These are phyloP conservation scores for Cylindrodendrum hubeiense DNA, from an alignment of 2,329 filamentous ascomycete species.

Conservation along the genomic window DNA sequence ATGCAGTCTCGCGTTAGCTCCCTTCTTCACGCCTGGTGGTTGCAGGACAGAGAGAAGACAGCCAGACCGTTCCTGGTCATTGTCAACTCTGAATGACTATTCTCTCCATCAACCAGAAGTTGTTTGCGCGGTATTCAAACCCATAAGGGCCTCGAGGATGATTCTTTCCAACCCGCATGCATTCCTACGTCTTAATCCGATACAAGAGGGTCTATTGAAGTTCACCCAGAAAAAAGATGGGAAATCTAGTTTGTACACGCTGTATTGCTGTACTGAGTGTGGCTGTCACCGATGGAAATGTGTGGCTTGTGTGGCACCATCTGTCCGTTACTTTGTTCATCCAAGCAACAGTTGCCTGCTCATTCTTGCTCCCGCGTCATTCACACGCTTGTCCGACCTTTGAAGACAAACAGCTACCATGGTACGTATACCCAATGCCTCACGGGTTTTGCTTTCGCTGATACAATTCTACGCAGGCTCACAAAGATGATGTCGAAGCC, in stretches of 20 bases:
- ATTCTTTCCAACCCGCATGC: not conserved
- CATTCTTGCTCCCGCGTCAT: conserved; percentile 6
- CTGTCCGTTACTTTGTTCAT: not conserved
- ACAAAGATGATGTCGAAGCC: conserved; percentile 78
- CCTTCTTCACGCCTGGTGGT: not conserved
- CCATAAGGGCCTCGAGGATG: not conserved
- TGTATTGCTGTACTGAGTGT: not conserved
- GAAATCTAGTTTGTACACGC: not conserved
- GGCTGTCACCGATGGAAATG: not conserved
- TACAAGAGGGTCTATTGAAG: not conserved
- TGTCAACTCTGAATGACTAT: not conserved
- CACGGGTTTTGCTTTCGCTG: conserved; percentile 3
- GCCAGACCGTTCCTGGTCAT: not conserved
- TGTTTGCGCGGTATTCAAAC: not conserved
- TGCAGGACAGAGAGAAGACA: not conserved
- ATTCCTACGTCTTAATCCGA: not conserved
- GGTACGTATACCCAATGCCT: conserved; percentile 6
- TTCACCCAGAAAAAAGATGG: not conserved
- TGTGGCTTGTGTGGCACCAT: conserved; percentile 20
- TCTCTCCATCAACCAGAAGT: not conserved
- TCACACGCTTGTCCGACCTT: not conserved
- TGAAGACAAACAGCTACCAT: conserved; percentile 7
- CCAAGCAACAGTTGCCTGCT: not conserved
- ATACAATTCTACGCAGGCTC: conserved; percentile 34
- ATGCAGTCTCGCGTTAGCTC: not conserved